Percentiles rank a stretch among this genome's conserved stretches.
These are phyloP conservation scores for Clonostachys solani DNA, from an alignment of 2,329 filamentous ascomycete genomes.

Conservation along the genomic window DNA sequence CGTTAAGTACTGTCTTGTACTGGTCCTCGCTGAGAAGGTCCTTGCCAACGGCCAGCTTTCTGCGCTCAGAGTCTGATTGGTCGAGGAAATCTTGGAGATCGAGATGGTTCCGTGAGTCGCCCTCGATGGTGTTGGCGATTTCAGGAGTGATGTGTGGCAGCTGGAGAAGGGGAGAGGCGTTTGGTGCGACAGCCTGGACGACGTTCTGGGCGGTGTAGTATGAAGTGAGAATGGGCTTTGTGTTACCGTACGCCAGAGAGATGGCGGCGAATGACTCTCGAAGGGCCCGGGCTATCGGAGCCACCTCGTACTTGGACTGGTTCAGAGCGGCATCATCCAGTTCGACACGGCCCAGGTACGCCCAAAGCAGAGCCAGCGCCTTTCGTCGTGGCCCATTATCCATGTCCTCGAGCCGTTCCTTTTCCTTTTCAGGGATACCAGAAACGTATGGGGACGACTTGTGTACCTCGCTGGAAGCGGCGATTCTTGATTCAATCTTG, in stretches of 20 bases:
- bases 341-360: conserved; percentile 85
- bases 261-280: conserved; percentile 87
- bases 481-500: conserved; percentile 77
- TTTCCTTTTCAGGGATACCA: conserved; percentile 69
- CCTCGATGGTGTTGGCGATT: conserved; percentile 64
- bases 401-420: conserved; percentile 70
- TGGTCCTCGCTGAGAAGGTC: conserved; percentile 70
- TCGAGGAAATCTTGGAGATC: conserved; percentile 87
- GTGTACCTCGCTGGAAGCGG: conserved; percentile 49
- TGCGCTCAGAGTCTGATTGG: conserved; percentile 70
- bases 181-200: conserved; percentile 83
- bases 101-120: conserved; percentile 69
- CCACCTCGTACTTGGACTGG: conserved; percentile 83
- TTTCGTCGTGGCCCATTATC: conserved; percentile 81
- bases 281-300: conserved; percentile 78
- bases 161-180: conserved; percentile 83
- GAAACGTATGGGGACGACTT: conserved; percentile 36
- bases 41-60: conserved; percentile 64
- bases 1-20: conserved; percentile 69
- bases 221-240: conserved; percentile 74
- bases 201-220: conserved; percentile 81
- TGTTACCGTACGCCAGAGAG: conserved; percentile 80
- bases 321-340: conserved; percentile 75
- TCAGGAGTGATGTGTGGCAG: conserved; percentile 78
- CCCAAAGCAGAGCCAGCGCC: conserved; percentile 86